These are phyloP conservation scores for Fusarium sp. DNA, from an alignment of 2,329 filamentous ascomycete genomes.

Conservation along the genomic window DNA sequence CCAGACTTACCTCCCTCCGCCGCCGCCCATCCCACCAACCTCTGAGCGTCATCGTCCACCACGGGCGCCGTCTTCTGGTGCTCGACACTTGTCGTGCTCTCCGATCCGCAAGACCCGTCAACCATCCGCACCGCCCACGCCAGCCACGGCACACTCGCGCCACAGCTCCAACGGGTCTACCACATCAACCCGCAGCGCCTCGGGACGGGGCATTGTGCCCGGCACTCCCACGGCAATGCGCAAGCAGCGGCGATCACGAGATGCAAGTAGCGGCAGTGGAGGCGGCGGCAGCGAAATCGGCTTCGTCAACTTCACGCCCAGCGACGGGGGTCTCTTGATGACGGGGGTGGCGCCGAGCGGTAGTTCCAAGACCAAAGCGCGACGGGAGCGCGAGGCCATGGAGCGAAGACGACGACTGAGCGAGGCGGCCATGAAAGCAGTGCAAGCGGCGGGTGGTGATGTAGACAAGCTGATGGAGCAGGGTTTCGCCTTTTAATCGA, in stretches of 20 bases:
- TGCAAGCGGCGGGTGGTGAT: slow-evolving; percentile 77
- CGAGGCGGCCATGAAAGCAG: slow-evolving; percentile 74
- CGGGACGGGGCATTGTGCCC: slow-evolving; percentile 52
- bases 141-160: slow-evolving; percentile 51
- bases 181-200: slow-evolving; percentile 51
- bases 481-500: slow-evolving; percentile 56
- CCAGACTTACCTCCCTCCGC: slow-evolving; percentile 52
- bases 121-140: slow-evolving; percentile 56
- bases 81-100: slow-evolving; percentile 58
- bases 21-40: slow-evolving; percentile 45
- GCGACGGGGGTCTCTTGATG: slow-evolving; percentile 81
- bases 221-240: slow-evolving; percentile 55
- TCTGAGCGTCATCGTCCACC: slow-evolving; percentile 59
- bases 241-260: slow-evolving; percentile 54
- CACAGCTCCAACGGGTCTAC: slow-evolving; percentile 55
- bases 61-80: slow-evolving; percentile 65
- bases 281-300: slow-evolving; percentile 55
- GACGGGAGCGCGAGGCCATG: slow-evolving; percentile 85
- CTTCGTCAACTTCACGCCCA: slow-evolving; percentile 92
- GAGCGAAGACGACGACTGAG: slow-evolving; percentile 78
- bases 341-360: slow-evolving; percentile 92
- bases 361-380: slow-evolving; percentile 92
- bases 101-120: slow-evolving; percentile 57
- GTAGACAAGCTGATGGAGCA: slow-evolving; percentile 64
- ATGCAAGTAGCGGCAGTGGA: slow-evolving; percentile 48